Evolutionary conservation across 495 filamentous ascomycete genomes (phyloP), one percentile per base, ranked within the genome.

Genomic region (Pseudomonodictys pantanalensis): DNA sequence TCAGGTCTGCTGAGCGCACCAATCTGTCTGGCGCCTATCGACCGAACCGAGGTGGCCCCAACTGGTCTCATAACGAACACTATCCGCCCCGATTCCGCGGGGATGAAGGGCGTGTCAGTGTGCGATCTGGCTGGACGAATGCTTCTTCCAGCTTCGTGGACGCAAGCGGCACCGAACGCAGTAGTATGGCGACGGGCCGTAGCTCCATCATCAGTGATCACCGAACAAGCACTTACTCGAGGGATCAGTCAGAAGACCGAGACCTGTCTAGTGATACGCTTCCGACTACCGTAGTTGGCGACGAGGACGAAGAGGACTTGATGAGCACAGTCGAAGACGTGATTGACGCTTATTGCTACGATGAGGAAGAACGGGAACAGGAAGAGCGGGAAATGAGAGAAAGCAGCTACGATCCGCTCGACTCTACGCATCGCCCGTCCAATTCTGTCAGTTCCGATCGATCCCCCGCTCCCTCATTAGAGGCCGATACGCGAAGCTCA

Each of bases 241-340:
- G 11, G 9, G 58, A 50, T 12, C 50, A 28, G 4, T 55, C 45
- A 1, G 50, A 44, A 39, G 41, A 42, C 15, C 18, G 30, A 8
- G 32, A 68, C 75, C 8, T 88, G 81, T n/a, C 78, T 82, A 65
- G 49, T 29, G 78, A 89, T n/a, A 30, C 44, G 20, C 24, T 10
- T 49, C 51, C 25, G 7, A 20, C 43, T 11, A 39, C 58, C 1
- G 49, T 32, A 25, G 80, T 78, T 35, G 76, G 78, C 7, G 80
- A 54, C 1, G 54, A 79, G 35, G 86, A 90, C 55, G 86, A 83
- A 56, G 92, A 97, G 63, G 92, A 96, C 76, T 87, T 90, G 7
- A 93, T 96, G 73, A 89, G 86, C 15, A 91, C 96, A 88, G 96
- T 96, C 69, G 86, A 88, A 52, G 83, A 86, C 62, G 90, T 91